Percentiles rank a stretch among this genome's conserved stretches.
phyloP scores from a whole-genome alignment of 2,329 filamentous ascomycete species.

The Arthrobotrys sphaeroides region DNA sequence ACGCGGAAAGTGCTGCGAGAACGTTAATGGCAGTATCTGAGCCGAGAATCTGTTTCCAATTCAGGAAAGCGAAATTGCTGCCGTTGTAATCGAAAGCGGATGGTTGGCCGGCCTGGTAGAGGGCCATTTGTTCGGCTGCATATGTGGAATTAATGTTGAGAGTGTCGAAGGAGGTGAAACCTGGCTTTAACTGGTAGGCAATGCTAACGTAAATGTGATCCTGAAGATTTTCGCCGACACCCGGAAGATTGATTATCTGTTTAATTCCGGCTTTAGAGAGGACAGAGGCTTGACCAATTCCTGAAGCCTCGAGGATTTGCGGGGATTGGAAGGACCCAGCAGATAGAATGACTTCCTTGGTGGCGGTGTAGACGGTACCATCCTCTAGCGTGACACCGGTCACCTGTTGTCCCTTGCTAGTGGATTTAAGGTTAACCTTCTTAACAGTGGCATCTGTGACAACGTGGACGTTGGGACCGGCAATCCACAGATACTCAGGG shows the following conservation, averaged over 20 bases:
- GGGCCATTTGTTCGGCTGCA: constrained; percentile 46
- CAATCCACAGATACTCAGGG: constrained; percentile 47
- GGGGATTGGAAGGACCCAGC: constrained; percentile 85
- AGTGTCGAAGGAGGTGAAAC: constrained; percentile 80
- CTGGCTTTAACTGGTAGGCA: constrained; percentile 80
- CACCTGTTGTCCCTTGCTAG: constrained; percentile 58
- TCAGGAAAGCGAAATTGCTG: constrained; percentile 83
- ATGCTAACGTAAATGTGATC: constrained; percentile 72
- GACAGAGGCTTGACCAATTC: constrained; percentile 68
- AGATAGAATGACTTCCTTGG: constrained; percentile 79
- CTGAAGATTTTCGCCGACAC: constrained; percentile 71
- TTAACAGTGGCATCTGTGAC: constrained; percentile 89
- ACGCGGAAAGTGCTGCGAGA: constrained; percentile 13
- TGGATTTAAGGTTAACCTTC: constrained; percentile 72
- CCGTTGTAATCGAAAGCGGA: constrained; percentile 64
- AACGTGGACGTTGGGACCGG: constrained; percentile 74
- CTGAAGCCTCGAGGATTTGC: constrained; percentile 70
- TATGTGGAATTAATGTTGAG: constrained; percentile 65
- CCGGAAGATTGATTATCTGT: constrained; percentile 69
- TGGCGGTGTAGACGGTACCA: constrained; percentile 63
- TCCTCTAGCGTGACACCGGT: constrained; percentile 69
- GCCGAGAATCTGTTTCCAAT: constrained; percentile 89
- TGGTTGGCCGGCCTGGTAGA: constrained; percentile 39
- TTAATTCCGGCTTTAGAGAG: constrained; percentile 67
- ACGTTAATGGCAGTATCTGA: constrained; percentile 69